These are phyloP conservation scores for Fusarium sp. DNA, from an alignment of 2,329 filamentous ascomycete genomes.

Conservation along the genomic window DNA sequence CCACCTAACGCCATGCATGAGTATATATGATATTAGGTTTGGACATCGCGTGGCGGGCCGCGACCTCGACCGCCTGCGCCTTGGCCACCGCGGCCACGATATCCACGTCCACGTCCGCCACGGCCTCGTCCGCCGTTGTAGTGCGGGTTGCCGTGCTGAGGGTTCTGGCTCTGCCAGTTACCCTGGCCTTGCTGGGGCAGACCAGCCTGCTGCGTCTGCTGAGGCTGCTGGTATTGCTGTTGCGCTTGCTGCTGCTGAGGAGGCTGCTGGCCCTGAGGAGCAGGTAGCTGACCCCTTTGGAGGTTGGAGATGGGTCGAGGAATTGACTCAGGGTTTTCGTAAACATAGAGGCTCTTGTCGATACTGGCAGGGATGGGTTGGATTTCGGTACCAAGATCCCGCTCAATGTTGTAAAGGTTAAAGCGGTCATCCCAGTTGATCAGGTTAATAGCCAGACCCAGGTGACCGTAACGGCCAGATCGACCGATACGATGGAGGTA, in stretches of 20 bases:
- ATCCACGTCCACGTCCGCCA: constrained; percentile 53
- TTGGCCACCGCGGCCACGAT: constrained; percentile 54
- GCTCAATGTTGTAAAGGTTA: constrained; percentile 98
- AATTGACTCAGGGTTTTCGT: constrained; percentile 95
- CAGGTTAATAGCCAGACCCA: constrained; percentile 97
- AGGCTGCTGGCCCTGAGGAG: constrained; percentile 45
- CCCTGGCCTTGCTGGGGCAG: constrained; percentile 50
- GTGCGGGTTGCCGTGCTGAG: constrained; percentile 52
- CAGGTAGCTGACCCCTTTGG: constrained; percentile 45
- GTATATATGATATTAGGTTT: constrained; percentile 48
- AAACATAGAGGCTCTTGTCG: constrained; percentile 98
- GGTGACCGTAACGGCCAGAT: constrained; percentile 95
- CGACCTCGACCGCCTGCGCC: constrained; percentile 51
- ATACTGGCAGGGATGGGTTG: constrained; percentile 94
- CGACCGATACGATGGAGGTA: constrained; percentile 98
- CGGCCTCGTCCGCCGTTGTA: constrained; percentile 52
- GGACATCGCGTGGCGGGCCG: constrained; percentile 51
- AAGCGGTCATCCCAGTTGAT: constrained; percentile 99
- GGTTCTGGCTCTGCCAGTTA: constrained; percentile 55
- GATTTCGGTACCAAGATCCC: constrained; percentile 96
- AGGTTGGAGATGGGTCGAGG: constrained; percentile 78
- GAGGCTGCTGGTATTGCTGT: constrained; percentile 45
- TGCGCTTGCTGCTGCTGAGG: constrained; percentile 48
- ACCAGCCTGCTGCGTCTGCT: constrained; percentile 47
- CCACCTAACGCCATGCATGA: constrained; percentile 46